Conservation (phyloP, 2,329 filamentous ascomycete species). For the Hymenoscyphus fructigenus region DNA sequence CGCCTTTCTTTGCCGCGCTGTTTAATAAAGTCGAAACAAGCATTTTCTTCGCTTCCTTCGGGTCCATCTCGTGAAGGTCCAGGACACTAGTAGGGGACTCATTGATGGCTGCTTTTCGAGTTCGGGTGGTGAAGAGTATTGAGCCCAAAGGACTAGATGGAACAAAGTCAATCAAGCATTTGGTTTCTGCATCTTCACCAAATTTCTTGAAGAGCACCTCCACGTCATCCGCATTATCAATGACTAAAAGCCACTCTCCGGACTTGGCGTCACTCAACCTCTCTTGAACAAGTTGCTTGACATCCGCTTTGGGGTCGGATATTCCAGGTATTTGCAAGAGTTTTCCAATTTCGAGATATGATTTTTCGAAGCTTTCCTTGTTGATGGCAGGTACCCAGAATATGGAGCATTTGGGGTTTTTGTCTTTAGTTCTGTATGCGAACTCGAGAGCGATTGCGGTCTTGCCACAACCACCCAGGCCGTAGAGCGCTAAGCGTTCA, state of each 20-base stretch:
- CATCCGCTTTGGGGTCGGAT: background rate
- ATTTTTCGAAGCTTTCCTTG: background rate
- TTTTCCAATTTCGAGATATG: background rate
- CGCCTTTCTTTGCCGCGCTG: background rate
- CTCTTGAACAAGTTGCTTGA: background rate
- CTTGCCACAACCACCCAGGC: slow-evolving; percentile 7
- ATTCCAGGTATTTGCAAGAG: slow-evolving; percentile 2
- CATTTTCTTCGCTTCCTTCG: background rate
- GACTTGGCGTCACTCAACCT: background rate
- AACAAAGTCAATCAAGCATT: slow-evolving; percentile 5
- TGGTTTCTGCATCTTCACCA: background rate
- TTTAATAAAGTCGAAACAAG: background rate
- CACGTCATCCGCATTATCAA: slow-evolving; percentile 9
- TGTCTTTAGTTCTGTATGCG: background rate
- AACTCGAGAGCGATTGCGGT: slow-evolving; percentile 1
- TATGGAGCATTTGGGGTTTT: background rate
- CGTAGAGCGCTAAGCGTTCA: background rate
- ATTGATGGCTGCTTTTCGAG: background rate
- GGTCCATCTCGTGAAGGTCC: background rate
- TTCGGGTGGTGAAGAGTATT: slow-evolving; percentile 7
- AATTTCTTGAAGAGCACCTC: background rate
- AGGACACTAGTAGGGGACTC: background rate
- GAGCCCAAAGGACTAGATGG: background rate
- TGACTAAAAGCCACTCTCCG: slow-evolving; percentile 3
- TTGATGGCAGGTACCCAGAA: slow-evolving; percentile 7